Base-by-base conservation (phyloP, 2,329 filamentous ascomycete genomes). In the Ceratocystis smalleyi region DNA sequence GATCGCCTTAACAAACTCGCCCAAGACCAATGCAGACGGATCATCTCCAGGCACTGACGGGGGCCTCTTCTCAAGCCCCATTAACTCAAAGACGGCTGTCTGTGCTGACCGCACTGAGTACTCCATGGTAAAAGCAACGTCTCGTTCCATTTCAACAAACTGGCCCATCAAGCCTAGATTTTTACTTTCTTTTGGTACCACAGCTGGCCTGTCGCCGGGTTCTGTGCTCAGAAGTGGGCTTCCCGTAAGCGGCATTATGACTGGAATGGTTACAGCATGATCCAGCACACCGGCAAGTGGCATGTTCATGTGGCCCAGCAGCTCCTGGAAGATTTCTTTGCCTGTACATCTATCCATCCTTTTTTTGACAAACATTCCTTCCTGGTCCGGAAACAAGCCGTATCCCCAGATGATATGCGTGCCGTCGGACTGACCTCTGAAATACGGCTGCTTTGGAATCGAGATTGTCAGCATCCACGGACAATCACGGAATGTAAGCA, bases 101-200 rank as follows among this genome's bases (percentile, higher is more conserved):
- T 75, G 73, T 27, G 72, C 74, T 7, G 70, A 70, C 40, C 70
- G 68, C 43, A 71, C 70, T 3, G 72, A 73, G 68, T 77, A 77
- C 66, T 77, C 67, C 61, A 66, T 66, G 3, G 67, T 68, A 61
- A 68, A 68, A 27, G 74, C 74, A 35, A 70, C 72, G 67, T 77
- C 75, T 32, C 71, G 69, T 10, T 70, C 69, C 24, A 75, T 74
- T 68, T 76, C 75, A 19, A 75, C 75, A 69, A 74, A 77, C 67
- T 76, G 75, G 12, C 75, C 75, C 43, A 77, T 69, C 22, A 76
- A 69, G 0, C 72, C 75, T 59, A 76, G 68, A 68, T 77, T 77
- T 24, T 67, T 70, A 27, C 70, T 71, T 4, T 71, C 71, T 19
- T 70, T 63, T 0, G 75, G 75, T 55, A 76, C 72, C 0, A 76